phyloP scores from a whole-genome alignment of 2,329 filamentous ascomycete genomes.

The Cladophialophora bantiana region DNA sequence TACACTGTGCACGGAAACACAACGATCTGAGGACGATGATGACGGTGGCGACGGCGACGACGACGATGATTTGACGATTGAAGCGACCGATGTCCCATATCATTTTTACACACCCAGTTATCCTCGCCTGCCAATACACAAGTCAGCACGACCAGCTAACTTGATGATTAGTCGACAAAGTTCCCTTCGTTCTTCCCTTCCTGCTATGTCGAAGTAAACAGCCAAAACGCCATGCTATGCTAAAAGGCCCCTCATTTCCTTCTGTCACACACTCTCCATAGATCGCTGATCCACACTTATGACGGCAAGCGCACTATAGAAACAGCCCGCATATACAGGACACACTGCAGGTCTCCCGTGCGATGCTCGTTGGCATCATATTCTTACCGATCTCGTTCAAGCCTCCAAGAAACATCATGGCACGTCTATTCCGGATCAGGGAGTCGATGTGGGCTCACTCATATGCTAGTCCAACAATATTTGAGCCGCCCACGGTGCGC shows the following conservation, averaged over 20 bases:
- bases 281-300: neutral
- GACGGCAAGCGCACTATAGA: neutral
- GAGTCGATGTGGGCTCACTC: conserved; percentile 3
- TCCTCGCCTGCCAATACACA: neutral
- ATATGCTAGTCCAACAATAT: conserved; percentile 13
- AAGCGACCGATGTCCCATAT: neutral
- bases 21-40: too few relatives aligned
- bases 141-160: conserved; percentile 15
- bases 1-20: neutral
- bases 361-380: neutral
- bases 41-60: too few relatives aligned
- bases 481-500: neutral
- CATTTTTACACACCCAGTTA: neutral
- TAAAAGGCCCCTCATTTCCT: conserved; percentile 16
- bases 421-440: neutral
- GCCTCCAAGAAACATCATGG: neutral
- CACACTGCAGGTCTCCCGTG: neutral
- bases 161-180: neutral
- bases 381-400: neutral
- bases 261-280: conserved; percentile 2
- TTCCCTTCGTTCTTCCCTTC: conserved; percentile 1
- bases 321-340: conserved; percentile 11
- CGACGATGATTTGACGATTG: neutral
- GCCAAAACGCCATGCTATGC: conserved; percentile 38
- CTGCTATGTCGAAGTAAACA: neutral